phyloP scores from a whole-genome alignment of 805 yeast species.

The Debaryomyces maramus region DNA sequence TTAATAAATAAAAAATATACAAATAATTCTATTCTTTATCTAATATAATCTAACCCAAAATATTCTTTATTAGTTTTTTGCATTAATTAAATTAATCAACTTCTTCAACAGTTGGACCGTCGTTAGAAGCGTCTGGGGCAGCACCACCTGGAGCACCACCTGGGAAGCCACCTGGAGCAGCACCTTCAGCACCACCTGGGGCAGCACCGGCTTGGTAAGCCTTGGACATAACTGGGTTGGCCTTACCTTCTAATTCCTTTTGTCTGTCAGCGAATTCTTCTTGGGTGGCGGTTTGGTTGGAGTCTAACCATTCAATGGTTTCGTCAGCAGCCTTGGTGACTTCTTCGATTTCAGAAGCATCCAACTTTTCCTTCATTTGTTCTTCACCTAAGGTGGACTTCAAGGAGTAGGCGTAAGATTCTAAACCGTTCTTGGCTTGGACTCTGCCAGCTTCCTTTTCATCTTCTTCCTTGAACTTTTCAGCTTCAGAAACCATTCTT shows the following conservation, averaged over 20 bases:
- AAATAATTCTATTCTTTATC: conserved; percentile 6
- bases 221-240: conserved; percentile 96
- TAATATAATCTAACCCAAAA: conserved; percentile 3
- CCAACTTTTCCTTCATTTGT: conserved; percentile 44
- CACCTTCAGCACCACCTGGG: conserved; percentile 66
- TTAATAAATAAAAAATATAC: conserved; percentile 7
- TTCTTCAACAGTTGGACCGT: conserved; percentile 56
- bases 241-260: conserved; percentile 92
- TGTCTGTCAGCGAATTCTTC: conserved; percentile 92
- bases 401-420: conserved; percentile 91
- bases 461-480: conserved; percentile 95
- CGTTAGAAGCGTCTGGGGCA: conserved; percentile 34
- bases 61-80: background rate
- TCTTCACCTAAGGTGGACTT: conserved; percentile 68
- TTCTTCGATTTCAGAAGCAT: conserved; percentile 64
- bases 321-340: conserved; percentile 80
- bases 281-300: conserved; percentile 85
- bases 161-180: conserved; percentile 55
- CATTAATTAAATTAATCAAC: conserved; percentile 38
- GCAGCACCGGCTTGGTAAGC: conserved; percentile 89
- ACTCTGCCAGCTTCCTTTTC: conserved; percentile 92
- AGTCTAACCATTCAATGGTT: conserved; percentile 88
- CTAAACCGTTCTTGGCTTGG: conserved; percentile 91
- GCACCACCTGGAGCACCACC: conserved; percentile 59
- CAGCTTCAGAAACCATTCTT: conserved; percentile 97